phyloP scores from a whole-genome alignment of 1,139 yeast species.

The Pichia terricola region DNA sequence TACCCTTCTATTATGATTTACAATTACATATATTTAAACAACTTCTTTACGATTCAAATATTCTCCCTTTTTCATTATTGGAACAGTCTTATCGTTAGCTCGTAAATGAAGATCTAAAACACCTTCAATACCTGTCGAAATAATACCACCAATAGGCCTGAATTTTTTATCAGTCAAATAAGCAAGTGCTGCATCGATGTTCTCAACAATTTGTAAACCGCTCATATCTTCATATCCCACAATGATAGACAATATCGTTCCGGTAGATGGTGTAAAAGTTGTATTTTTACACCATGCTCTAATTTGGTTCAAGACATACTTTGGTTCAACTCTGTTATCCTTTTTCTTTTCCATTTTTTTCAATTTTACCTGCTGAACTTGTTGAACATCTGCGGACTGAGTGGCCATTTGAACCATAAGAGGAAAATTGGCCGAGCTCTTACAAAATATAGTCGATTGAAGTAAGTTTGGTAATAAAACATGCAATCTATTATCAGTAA shows the following conservation, averaged over 20 bases:
- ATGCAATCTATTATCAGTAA: constrained; percentile 58
- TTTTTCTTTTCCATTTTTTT: constrained; percentile 33
- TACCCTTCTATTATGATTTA: no score
- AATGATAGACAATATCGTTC: constrained; percentile 39
- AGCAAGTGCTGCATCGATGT: constrained; percentile 44
- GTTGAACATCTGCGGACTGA: constrained; percentile 34
- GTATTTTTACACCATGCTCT: constrained; percentile 54
- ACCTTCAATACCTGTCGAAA: constrained; percentile 32
- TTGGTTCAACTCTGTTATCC: constrained; percentile 51
- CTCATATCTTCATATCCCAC: constrained; percentile 46
- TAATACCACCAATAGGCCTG: constrained; percentile 51
- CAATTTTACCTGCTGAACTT: constrained; percentile 29
- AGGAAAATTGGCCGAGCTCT: constrained; percentile 52
- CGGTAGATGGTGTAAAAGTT: constrained; percentile 49
- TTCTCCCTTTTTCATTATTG: constrained; percentile 17
- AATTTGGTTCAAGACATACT: constrained; percentile 51
- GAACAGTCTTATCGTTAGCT: constrained; percentile 46
- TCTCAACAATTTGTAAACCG: constrained; percentile 34
- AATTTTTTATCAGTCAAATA: constrained; percentile 40
- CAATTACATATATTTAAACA: no score
- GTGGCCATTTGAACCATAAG: constrained; percentile 56
- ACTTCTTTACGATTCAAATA: neutral
- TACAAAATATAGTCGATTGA: constrained; percentile 47
- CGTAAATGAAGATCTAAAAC: constrained; percentile 36
- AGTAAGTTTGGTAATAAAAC: constrained; percentile 46